Evolutionary conservation across 768 basidiomycete species (phyloP).

Genomic region (Lentinus tigrinus): DNA sequence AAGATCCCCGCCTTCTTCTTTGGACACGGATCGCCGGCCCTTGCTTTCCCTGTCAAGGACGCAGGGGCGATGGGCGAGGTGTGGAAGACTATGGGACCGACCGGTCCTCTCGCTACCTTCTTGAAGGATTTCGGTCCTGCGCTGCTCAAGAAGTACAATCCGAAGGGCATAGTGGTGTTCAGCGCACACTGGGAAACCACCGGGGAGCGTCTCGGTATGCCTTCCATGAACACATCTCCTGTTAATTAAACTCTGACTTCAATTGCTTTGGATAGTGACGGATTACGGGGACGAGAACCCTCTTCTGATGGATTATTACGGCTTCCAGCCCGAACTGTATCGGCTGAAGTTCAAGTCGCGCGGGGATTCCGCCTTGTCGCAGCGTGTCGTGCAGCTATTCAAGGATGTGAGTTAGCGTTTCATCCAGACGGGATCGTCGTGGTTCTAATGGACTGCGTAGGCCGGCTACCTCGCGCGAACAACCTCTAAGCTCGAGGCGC

Average conservation of each 20-base stretch:
- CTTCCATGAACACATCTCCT: neutral
- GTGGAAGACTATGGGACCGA: conserved; percentile 38
- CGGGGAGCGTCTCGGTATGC: conserved; percentile 54
- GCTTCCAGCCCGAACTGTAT: conserved; percentile 61
- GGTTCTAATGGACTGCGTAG: conserved; percentile 27
- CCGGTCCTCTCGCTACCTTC: conserved; percentile 57
- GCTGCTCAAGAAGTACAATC: conserved; percentile 67
- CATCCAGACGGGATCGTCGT: neutral
- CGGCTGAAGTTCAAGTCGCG: conserved; percentile 64
- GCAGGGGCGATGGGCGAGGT: conserved; percentile 9
- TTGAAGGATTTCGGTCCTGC: conserved; percentile 64
- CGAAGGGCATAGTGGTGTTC: conserved; percentile 78
- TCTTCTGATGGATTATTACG: conserved; percentile 72
- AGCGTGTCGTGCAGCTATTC: conserved; percentile 60
- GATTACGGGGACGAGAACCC: conserved; percentile 80
- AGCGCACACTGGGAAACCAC: conserved; percentile 81
- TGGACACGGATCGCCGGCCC: conserved; percentile 62
- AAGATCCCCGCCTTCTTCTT: conserved; percentile 78
- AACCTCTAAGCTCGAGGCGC: conserved; percentile 46
- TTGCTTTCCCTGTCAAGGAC: conserved; percentile 36
- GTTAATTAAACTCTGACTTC: conserved; percentile 2
- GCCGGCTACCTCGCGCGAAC: conserved; percentile 54
- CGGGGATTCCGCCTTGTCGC: conserved; percentile 57
- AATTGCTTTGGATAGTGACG: conserved; percentile 45
- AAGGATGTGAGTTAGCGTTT: conserved; percentile 40